Conservation (phyloP, 164 flowering plant genomes). For the Stephania japonica region DNA sequence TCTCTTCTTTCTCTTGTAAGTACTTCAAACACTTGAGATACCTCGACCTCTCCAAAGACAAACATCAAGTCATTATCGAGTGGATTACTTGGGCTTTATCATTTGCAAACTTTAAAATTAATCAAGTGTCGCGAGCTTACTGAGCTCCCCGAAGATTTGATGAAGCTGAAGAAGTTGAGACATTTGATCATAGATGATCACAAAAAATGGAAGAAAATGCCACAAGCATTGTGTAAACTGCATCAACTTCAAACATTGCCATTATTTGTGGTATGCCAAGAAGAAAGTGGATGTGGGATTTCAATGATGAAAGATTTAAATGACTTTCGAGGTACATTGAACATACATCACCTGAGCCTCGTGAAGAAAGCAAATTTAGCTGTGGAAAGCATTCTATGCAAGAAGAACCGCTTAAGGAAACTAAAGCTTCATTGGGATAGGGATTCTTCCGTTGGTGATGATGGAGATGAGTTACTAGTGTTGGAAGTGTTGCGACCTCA, state of each 20-base stretch:
- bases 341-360: too few species aligned
- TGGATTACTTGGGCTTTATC: neutral
- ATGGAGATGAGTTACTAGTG: too few species aligned
- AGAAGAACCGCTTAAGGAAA: too few species aligned
- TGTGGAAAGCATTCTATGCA: too few species aligned
- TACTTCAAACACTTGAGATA: slow-evolving; percentile 3
- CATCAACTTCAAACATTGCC: too few species aligned
- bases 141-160: neutral
- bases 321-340: neutral
- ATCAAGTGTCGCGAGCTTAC: neutral
- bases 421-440: too few species aligned
- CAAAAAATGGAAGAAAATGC: neutral
- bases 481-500: too few species aligned
- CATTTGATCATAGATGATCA: neutral
- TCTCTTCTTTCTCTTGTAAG: too few species aligned
- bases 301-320: slow-evolving; percentile 3
- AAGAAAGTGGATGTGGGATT: neutral
- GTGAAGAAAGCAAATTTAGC: too few species aligned
- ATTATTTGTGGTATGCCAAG: slow-evolving; percentile 6
- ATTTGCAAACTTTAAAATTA: neutral
- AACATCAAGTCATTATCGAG: neutral
- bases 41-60: slow-evolving; percentile 9
- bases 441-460: too few species aligned
- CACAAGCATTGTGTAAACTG: neutral
- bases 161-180: neutral